Conservation (phyloP, 345 rosid genomes). For the Gossypium herbaceum region DNA sequence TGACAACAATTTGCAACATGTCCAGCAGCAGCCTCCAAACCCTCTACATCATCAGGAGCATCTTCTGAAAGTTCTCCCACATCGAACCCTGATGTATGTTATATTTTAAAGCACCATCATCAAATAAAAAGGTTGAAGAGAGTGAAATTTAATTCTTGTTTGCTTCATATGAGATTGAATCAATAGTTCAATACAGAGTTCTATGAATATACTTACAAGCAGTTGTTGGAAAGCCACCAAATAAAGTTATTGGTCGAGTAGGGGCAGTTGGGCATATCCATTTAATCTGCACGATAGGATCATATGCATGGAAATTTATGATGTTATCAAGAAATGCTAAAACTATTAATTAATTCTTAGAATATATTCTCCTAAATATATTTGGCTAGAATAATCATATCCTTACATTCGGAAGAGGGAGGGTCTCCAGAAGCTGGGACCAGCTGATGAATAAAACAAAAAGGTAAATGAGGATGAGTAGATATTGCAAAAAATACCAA, state of each 20-base stretch:
- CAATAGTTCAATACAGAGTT: not conserved
- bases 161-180: not conserved
- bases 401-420: slow-evolving; percentile 94
- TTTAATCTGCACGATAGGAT: slow-evolving; percentile 58
- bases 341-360: not conserved
- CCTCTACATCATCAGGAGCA: slow-evolving; percentile 81
- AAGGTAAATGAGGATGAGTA: slow-evolving; percentile 22
- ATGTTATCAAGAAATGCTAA: slow-evolving; percentile 1
- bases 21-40: slow-evolving; percentile 84
- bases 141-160: not conserved
- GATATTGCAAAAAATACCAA: not conserved
- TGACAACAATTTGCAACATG: slow-evolving; percentile 92
- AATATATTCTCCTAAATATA: not conserved
- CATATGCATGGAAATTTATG: slow-evolving; percentile 9
- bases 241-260: slow-evolving; percentile 71
- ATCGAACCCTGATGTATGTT: slow-evolving; percentile 75
- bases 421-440: slow-evolving; percentile 90
- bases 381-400: not conserved
- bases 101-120: slow-evolving; percentile 7
- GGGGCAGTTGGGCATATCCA: slow-evolving; percentile 99
- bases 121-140: not conserved
- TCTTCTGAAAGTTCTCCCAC: slow-evolving; percentile 82
- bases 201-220: slow-evolving; percentile 61
- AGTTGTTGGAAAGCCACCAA: slow-evolving; percentile 97
- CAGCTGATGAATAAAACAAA: slow-evolving; percentile 66